Conservation (phyloP, 352 stramenopile species). For the Phytopythium ostracodes region DNA sequence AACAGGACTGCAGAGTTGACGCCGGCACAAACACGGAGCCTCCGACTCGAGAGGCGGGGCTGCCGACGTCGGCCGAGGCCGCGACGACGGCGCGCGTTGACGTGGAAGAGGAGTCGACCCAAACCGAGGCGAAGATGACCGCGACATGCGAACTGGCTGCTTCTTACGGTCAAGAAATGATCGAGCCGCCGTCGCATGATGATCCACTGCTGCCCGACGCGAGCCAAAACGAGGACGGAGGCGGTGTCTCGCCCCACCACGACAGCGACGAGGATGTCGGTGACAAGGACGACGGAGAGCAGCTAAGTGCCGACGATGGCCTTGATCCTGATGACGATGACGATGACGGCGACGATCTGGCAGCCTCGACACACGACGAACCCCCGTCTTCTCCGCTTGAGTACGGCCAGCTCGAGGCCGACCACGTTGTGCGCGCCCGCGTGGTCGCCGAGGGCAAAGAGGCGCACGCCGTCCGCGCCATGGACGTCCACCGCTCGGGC, state of each 20-base stretch:
- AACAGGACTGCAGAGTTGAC: neutral
- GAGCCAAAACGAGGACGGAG: neutral
- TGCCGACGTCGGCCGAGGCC: neutral
- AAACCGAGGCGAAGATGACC: slow-evolving; percentile 7
- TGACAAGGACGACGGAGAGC: neutral
- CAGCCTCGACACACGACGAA: neutral
- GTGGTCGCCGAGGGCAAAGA: slow-evolving; percentile 56
- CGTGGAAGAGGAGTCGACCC: neutral
- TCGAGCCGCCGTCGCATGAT: neutral
- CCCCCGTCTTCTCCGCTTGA: neutral
- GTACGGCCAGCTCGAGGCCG: slow-evolving; percentile 37
- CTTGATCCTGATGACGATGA: neutral
- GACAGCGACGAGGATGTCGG: neutral
- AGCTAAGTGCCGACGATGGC: neutral
- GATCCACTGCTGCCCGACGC: neutral
- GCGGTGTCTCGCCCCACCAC: neutral
- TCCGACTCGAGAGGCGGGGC: no score
- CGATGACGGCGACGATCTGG: neutral
- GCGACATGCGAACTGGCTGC: no score
- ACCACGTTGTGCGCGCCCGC: slow-evolving; percentile 35
- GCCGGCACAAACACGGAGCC: neutral
- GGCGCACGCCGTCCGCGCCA: slow-evolving; percentile 46
- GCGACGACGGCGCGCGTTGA: neutral
- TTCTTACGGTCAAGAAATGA: no score
- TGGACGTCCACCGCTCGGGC: slow-evolving; percentile 38